Evolutionary conservation across 1,284 basidiomycete genomes (phyloP).

Genomic region (Ceratobasidium sp.): DNA sequence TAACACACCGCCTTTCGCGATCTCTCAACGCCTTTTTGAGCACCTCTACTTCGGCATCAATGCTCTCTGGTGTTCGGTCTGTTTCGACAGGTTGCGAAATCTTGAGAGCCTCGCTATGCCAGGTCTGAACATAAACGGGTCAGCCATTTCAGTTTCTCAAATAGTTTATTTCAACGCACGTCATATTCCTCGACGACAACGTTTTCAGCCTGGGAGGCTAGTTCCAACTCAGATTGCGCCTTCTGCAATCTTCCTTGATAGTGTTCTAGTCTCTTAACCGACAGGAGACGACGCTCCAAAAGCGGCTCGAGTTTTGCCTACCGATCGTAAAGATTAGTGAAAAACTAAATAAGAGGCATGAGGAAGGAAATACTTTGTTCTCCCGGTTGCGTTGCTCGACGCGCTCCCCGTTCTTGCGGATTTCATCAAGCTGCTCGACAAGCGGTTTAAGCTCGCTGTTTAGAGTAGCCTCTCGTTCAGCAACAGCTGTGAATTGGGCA

Average conservation of each 20-base stretch:
- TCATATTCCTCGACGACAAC: constrained; percentile 60
- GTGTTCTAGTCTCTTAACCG: constrained; percentile 38
- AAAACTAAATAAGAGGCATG: neutral
- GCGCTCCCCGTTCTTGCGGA: constrained; percentile 33
- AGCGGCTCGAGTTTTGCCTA: constrained; percentile 36
- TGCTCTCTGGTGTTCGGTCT: constrained; percentile 58
- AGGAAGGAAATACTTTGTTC: neutral
- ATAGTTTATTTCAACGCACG: neutral
- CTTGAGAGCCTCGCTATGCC: constrained; percentile 67
- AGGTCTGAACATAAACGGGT: constrained; percentile 58
- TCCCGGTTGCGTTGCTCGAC: constrained; percentile 32
- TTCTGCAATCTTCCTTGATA: constrained; percentile 41
- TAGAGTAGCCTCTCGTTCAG: constrained; percentile 34
- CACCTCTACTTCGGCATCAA: constrained; percentile 70
- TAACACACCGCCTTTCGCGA: constrained; percentile 70
- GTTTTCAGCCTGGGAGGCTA: constrained; percentile 59
- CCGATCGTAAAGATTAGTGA: neutral
- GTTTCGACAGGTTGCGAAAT: constrained; percentile 36
- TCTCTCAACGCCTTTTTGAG: constrained; percentile 74
- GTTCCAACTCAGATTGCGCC: constrained; percentile 48
- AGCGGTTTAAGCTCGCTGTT: constrained; percentile 34
- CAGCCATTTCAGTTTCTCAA: neutral
- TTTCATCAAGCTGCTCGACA: constrained; percentile 38
- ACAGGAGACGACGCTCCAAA: constrained; percentile 36
- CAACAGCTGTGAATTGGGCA: constrained; percentile 41